Conservation (phyloP, 495 filamentous ascomycete genomes). For the Podospora comata region DNA sequence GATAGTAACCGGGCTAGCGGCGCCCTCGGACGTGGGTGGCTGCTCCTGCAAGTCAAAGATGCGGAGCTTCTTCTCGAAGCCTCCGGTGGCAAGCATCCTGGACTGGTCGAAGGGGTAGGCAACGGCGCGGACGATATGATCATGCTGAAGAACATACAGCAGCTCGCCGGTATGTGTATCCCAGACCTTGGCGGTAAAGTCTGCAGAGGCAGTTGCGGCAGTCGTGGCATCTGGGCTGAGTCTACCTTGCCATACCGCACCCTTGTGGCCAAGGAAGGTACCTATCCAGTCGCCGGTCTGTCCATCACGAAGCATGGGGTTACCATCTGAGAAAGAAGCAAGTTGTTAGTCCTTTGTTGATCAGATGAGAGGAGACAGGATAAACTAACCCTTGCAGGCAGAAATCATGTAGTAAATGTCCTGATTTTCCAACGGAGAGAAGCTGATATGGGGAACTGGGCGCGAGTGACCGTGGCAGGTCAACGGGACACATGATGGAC, state of each 20-base stretch:
- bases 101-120: conserved; percentile 81
- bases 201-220: conserved; percentile 88
- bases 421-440: conserved; percentile 78
- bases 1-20: conserved; percentile 38
- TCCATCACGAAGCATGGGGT: conserved; percentile 97
- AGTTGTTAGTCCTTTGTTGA: conserved; percentile 7
- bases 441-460: conserved; percentile 91
- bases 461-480: conserved; percentile 97
- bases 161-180: conserved; percentile 93
- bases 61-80: conserved; percentile 92
- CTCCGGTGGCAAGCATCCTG: conserved; percentile 81
- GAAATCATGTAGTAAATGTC: conserved; percentile 92
- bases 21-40: conserved; percentile 19
- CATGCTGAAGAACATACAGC: conserved; percentile 80
- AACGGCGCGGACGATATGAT: conserved; percentile 91
- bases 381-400: conserved; percentile 83
- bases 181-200: conserved; percentile 97
- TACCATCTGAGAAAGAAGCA: conserved; percentile 62
- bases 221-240: conserved; percentile 83
- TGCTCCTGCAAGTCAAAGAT: conserved; percentile 78
- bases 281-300: conserved; percentile 98
- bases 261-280: conserved; percentile 97
- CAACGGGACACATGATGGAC: conserved; percentile 69
- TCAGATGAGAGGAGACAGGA: neutral
- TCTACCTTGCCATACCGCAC: conserved; percentile 92